Evolutionary conservation across 2,329 filamentous ascomycete species (phyloP), one percentile per base, ranked within the genome.

Genomic region (Epichloe glyceriae): DNA sequence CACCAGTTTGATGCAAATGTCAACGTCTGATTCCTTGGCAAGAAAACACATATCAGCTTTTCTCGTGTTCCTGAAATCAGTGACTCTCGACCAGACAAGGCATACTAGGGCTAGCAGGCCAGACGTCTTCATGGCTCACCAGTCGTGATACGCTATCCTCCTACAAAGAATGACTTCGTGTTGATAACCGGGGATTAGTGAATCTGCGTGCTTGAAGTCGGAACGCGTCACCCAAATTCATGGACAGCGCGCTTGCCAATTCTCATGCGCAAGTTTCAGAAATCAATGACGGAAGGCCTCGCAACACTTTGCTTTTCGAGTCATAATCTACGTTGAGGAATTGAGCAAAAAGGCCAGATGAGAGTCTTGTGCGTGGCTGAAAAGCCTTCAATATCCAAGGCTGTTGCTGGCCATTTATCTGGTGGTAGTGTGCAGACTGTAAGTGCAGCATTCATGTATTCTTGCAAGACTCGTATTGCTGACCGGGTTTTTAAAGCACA

Each of bases 371-470:
- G 75, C 56, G 75, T 79, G 59, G 75, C 76, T 41, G 76, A 79
- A 58, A 79, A 98, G 75, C 89, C 89, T 37, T 95, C 91, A 41
- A 96, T 98, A 55, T 88, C 93, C 52, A 96, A 93, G 69, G 89
- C 91, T 38, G 91, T 98, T 47, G 88, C 93, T 39, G 80, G 82
- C 52, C 91, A 97, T 72, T 77, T 98, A 30, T 86, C 86, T 34
- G 91, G 93, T 47, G 87, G 88, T 46, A 71, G 72, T 17, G 74
- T 83, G 52, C 78, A 80, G 64, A 83, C 80, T 50, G 88, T 94
- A 68, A 67, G 83, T 52, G 30, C 41, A 7, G 6, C 6, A 17
- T n/a, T 39, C 20, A 4, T 5, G 10, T 47, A 38, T 17, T 10
- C 15, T n/a, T 17, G n/a, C 15, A 17, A 37, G 26, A 14, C 14